These are phyloP conservation scores for Thalassiosira profunda DNA, from an alignment of 108 stramenopile species.

Conservation along the genomic window DNA sequence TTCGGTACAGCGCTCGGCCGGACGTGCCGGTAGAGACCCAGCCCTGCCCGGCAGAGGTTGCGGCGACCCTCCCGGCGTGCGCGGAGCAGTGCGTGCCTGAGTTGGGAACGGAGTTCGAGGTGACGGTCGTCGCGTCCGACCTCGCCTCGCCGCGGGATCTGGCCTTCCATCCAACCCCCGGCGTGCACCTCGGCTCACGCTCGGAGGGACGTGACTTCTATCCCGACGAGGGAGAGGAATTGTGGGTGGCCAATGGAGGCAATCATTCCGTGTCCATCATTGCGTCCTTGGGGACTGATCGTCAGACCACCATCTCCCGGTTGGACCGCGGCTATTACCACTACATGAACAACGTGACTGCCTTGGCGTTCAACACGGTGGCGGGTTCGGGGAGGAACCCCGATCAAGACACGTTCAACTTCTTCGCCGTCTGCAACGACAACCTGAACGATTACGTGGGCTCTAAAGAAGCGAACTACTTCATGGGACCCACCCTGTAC, in stretches of 20 bases:
- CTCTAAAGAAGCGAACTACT: constrained; percentile 47
- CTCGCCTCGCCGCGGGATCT: constrained; percentile 20
- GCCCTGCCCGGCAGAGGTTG: constrained; percentile 16
- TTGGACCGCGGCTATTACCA: constrained; percentile 59
- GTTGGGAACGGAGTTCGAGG: constrained; percentile 5
- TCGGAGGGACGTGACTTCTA: constrained; percentile 41
- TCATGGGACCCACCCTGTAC: constrained; percentile 65
- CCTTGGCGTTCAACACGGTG: constrained; percentile 55
- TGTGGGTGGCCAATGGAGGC: constrained; percentile 53
- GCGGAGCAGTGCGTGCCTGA: constrained; percentile 26
- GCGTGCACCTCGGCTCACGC: constrained; percentile 44
- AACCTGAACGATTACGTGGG: constrained; percentile 47
- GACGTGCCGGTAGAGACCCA: constrained; percentile 4
- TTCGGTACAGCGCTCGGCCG: constrained; percentile 9
- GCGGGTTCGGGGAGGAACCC: constrained; percentile 29
- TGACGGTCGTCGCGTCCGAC: constrained; percentile 11
- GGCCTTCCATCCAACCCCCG: constrained; percentile 56
- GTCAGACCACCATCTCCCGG: constrained; percentile 32
- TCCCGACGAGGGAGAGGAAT: constrained; percentile 41
- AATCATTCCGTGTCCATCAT: constrained; percentile 51
- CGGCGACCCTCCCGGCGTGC: constrained; percentile 1
- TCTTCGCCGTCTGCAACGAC: constrained; percentile 60
- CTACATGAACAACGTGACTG: constrained; percentile 59
- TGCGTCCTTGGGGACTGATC: constrained; percentile 30
- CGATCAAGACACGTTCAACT: constrained; percentile 54